Evolutionary conservation across 495 filamentous ascomycete genomes (phyloP), one percentile per base, ranked within the genome.

Genomic region (Hypoxylon crocopeplum): DNA sequence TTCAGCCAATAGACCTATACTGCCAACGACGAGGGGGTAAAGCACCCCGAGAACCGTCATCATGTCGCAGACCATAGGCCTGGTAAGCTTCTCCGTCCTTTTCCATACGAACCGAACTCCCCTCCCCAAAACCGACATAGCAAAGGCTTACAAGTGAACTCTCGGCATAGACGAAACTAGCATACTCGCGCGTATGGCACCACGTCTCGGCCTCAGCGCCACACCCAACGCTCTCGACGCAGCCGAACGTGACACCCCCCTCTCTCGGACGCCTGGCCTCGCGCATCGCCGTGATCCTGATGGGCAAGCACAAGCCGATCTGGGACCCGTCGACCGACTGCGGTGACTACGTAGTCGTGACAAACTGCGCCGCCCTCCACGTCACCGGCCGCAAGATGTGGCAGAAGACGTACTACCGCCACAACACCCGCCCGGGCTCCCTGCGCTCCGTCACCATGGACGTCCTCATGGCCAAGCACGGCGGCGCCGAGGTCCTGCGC

Each of bases 271-370:
- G 94, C 12, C 82, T 99, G 24, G 94, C 94, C 46, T 90, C 90
- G 39, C 87, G 87, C 50, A 98, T 99, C 74, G 93, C 94, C 63
- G 82, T 88, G 56, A 80, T 89, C 54, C 86, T 99, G 19, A 98
- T 98, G 94, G 94, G 94, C 75, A 99, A 99, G 82, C 88, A 98
- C 82, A 99, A 99, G 76, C 94, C 94, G 11, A 98, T 96, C 77
- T 98, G 86, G 77, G 90, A 98, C 73, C 95, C 91, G 15, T 85
- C 88, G 55, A 96, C 94, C 49, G 94, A 98, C 82, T 98, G 95
- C 82, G 94, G 94, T 53, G 94, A 98, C 85, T 98, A 98, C 74
- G 93, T 98, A 4, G 94, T 98, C 0, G 93, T 93, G 5, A 88
- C 88, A 24, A 86, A 89, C 66, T 98, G 94, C 81, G 83, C 87